Evolutionary conservation across 2,329 filamentous ascomycete genomes (phyloP).

Genomic region (Westerdykella sp.): DNA sequence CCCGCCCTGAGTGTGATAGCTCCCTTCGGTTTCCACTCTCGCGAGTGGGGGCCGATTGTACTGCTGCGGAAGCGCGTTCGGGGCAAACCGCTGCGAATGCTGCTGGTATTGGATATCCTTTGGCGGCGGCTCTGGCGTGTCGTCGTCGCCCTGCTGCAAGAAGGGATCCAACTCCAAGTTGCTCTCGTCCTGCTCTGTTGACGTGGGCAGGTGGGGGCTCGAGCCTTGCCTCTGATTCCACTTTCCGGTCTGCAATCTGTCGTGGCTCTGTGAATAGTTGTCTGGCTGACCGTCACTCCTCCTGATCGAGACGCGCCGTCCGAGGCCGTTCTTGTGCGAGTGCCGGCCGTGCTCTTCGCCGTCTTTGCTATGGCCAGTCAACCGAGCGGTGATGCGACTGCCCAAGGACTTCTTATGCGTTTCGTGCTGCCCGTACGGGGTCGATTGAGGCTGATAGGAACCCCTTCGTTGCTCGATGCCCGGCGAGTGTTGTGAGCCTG

Average conservation of each 20-base stretch:
- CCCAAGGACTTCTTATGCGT: slow-evolving; percentile 30
- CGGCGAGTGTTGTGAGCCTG: slow-evolving; percentile 15
- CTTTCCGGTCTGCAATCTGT: slow-evolving; percentile 18
- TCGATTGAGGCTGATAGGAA: slow-evolving; percentile 19
- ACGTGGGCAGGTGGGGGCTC: slow-evolving; percentile 29
- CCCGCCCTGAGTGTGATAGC: slow-evolving; percentile 31
- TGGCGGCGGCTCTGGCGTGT: slow-evolving; percentile 30
- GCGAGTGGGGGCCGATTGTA: slow-evolving; percentile 34
- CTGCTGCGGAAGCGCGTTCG: slow-evolving; percentile 25
- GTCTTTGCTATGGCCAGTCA: slow-evolving; percentile 26
- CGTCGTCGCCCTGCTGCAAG: slow-evolving; percentile 28
- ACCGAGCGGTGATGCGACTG: slow-evolving; percentile 27
- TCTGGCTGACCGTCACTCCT: slow-evolving; percentile 28
- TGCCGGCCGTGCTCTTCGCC: slow-evolving; percentile 22
- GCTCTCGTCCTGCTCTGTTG: slow-evolving; percentile 35
- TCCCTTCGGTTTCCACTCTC: slow-evolving; percentile 35
- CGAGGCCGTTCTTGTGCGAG: slow-evolving; percentile 26
- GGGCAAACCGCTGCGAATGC: slow-evolving; percentile 17
- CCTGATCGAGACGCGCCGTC: slow-evolving; percentile 31
- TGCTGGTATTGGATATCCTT: slow-evolving; percentile 31
- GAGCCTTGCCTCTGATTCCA: slow-evolving; percentile 23
- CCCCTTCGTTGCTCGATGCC: slow-evolving; percentile 21
- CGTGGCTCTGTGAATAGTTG: slow-evolving; percentile 21
- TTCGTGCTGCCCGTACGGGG: slow-evolving; percentile 13
- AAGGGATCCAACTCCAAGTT: slow-evolving; percentile 35